Conservation (phyloP, 2,329 filamentous ascomycete species). For the Fusarium stilboides region DNA sequence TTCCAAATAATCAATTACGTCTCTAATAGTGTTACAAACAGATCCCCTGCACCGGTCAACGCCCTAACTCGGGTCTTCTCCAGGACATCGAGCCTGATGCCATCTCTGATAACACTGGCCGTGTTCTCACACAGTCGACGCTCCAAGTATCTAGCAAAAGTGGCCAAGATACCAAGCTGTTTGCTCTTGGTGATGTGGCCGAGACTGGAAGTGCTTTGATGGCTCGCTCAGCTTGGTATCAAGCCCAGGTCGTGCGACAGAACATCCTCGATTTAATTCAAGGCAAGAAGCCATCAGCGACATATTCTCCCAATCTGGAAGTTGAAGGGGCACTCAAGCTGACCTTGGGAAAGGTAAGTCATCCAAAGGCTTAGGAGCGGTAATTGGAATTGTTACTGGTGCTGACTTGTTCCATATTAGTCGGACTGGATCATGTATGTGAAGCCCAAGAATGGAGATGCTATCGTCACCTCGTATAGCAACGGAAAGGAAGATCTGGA, state of each 20-base stretch:
- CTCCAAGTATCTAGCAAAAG: not conserved
- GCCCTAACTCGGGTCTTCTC: constrained; percentile 8
- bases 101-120: not conserved
- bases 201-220: constrained; percentile 9
- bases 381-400: not conserved
- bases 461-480: not conserved
- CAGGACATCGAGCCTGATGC: not conserved
- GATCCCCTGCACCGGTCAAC: constrained; percentile 22
- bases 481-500: not conserved
- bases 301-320: not conserved
- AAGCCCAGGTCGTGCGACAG: not conserved
- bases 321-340: constrained; percentile 7
- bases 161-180: not conserved
- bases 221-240: constrained; percentile 8
- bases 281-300: not conserved
- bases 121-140: constrained; percentile 6
- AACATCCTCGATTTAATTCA: constrained; percentile 4
- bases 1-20: not conserved
- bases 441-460: not conserved
- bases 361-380: not conserved
- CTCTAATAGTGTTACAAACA: not conserved
- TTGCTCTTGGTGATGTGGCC: constrained; percentile 21
- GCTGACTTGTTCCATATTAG: not conserved
- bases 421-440: not conserved
- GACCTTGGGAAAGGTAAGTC: not conserved